Evolutionary conservation across 2,329 filamentous ascomycete genomes (phyloP), one percentile per base, ranked within the genome.

Genomic region (Penicillium sp.): DNA sequence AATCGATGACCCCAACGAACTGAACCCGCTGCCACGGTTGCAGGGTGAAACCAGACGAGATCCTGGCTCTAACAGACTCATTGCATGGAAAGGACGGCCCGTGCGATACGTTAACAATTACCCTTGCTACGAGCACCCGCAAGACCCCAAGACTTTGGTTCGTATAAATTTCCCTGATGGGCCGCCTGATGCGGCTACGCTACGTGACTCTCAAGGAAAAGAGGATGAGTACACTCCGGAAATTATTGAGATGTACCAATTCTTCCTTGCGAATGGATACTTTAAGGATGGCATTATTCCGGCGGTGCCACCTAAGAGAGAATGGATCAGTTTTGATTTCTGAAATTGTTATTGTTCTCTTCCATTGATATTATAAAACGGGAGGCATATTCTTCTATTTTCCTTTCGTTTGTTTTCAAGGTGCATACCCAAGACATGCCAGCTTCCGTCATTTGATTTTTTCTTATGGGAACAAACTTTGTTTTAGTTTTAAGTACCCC

Each of bases 251-350:
- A 81, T 84, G 44, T 96, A 92, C 75, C 77, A 79, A 55, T 79
- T 81, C 43, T 86, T 92, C 68, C 77, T 81, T 44, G 79, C 84
- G 59, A 83, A 83, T 20, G 90, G 90, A 0, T 73, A 71, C 29
- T 96, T 96, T 71, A 80, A 82, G 41, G 85, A 85, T 33, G 88
- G 87, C 0, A 66, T 86, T 6, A 88, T 96, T 76, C 92, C 92
- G 0, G 81, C 88, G 63, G 76, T 91, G 44, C 90, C 92, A 20
- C 92, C 92, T 0, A 87, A 86, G 73, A 81, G 85, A 58, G 90
- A 93, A 67, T 93, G 86, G 79, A 86, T 85, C 61, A 73, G 77
- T 26, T 93, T 88, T 83, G 85, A 90, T 68, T 86, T 93, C 65
- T 92, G 72, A 59, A 25, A 23, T 15, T 29, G 6, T 18, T 22